Base-by-base conservation (phyloP, 192 early-diverging fungal species). In the Endogone sp. region DNA sequence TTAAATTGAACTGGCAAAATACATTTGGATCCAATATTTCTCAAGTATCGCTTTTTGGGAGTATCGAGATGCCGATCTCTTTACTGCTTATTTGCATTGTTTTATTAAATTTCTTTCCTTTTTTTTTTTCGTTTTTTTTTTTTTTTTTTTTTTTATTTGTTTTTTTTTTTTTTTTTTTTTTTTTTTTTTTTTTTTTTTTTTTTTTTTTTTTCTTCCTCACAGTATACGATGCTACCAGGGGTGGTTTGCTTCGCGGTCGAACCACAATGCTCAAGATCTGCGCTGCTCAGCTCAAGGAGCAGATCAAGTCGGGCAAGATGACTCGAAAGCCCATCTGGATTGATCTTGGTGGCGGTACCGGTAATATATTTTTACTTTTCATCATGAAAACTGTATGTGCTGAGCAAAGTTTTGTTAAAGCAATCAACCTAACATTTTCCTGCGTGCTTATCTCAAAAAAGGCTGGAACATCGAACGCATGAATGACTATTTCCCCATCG, bases 231-330 rank as follows among this genome's bases (percentile, higher is more conserved):
- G 84, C 84, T 1, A 92, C 93, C 23, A 88, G 93, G 27, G 70
- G 79, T 16, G 69, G 86, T 44, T 75, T 95, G 56, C 77, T 95
- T 26, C 86, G 92, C 62, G 92, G 93, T 26, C 81, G 92, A 27
- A 84, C 71, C 65, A 91, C 89, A 31, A 93, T 92, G 89, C 81
- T 95, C n/a, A 86, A 85, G 28, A 81, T 93, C n/a, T 88, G 89
- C 58, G 91, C 91, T 22, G 93, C 92, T 22, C 91, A 94, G 69
- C 77, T 94, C 8, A 78, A 68, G 44, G 78, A 81, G 9, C 75
- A 77, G 55, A 56, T 60, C 56, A 65, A 66, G 59, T 24, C 27
- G 4, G 20, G 57, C 1, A 60, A 58, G 16, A 22, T 25, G 65
- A 16, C 67, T 25, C 68, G 63, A 21, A 71, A 74, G 9, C 83